A percentile compares a stretch with the other conserved stretches of the same genome.
These are phyloP conservation scores for Alternaria longipes DNA, from an alignment of 2,329 filamentous ascomycete genomes.

Conservation along the genomic window DNA sequence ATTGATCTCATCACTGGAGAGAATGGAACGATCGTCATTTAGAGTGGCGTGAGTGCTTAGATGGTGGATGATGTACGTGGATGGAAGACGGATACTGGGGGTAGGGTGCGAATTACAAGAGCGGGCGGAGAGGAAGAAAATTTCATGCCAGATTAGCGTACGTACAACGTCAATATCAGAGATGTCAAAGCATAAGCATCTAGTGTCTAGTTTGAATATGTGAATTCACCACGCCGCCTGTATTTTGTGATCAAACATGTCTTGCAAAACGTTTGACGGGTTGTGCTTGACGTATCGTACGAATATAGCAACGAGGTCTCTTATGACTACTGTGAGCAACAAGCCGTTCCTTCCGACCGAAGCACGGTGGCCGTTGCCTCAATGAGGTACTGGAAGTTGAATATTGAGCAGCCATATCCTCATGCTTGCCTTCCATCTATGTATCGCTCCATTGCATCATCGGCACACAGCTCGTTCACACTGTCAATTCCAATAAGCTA, in stretches of 20 bases:
- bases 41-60: not conserved
- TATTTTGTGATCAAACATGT: not conserved
- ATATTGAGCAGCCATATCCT: not conserved
- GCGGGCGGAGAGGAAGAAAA: not conserved
- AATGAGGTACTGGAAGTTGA: not conserved
- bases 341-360: not conserved
- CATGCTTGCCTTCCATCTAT: not conserved
- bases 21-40: slow-evolving; percentile 27
- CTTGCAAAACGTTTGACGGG: not conserved
- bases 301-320: not conserved
- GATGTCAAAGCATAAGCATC: not conserved
- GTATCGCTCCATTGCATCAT: not conserved
- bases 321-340: not conserved
- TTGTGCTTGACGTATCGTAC: not conserved
- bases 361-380: not conserved
- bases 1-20: slow-evolving; percentile 37
- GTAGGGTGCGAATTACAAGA: not conserved
- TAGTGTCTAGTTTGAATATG: not conserved
- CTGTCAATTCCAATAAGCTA: not conserved
- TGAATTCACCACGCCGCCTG: not conserved
- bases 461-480: not conserved
- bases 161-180: not conserved
- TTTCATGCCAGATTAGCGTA: not conserved
- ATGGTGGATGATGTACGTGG: not conserved
- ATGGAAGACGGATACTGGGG: not conserved